A percentile compares a stretch with the other conserved stretches of the same genome.
Conservation (phyloP, 78 protist genomes). For the Guillardia theta region DNA sequence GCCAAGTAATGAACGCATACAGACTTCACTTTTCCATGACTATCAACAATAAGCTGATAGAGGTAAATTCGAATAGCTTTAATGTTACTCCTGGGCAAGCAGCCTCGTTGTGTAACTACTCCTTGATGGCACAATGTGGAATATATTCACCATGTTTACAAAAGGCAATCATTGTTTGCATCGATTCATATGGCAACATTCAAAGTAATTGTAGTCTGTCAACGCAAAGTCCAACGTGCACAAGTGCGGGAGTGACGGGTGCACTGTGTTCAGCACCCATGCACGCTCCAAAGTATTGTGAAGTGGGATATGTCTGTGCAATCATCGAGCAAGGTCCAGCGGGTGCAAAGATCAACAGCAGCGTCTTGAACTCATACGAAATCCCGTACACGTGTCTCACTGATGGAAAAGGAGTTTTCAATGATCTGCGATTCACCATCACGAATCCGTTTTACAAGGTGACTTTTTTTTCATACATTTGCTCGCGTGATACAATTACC, state of each 20-base stretch:
- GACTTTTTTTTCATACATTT: neutral
- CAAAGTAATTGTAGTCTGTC: neutral
- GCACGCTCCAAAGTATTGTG: neutral
- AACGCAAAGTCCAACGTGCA: no score
- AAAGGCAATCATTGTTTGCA: neutral
- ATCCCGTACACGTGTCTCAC: no score
- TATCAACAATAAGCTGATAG: neutral
- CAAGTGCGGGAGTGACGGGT: neutral
- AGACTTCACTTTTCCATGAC: neutral
- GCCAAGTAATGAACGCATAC: neutral
- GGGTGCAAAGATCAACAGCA: neutral
- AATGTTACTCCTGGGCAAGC: neutral
- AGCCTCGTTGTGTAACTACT: neutral
- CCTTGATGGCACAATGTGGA: neutral
- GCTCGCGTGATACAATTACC: no score
- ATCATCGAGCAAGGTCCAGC: neutral
- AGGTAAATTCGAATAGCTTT: neutral
- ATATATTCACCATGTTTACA: neutral
- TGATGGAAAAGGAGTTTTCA: neutral
- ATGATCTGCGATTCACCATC: neutral
- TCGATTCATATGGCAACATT: neutral
- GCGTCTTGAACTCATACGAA: neutral
- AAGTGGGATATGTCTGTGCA: neutral
- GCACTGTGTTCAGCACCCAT: neutral
- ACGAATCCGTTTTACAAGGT: neutral